Evolutionary conservation across 257 asterid genomes (phyloP), one percentile per base, ranked within the genome.

Genomic region (Gardenia jasminoides): DNA sequence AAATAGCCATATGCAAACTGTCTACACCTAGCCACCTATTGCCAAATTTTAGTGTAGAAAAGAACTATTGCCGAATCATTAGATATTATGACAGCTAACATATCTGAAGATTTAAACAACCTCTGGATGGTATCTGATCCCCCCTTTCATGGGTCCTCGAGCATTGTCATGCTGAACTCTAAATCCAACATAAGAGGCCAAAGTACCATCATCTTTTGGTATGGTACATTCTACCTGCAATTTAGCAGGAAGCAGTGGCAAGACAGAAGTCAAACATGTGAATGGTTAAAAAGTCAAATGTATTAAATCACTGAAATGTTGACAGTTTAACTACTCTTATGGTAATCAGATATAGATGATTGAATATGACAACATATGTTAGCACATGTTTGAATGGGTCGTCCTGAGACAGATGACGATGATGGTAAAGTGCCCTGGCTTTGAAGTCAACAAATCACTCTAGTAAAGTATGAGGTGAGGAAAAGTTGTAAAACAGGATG

Each of bases 111-210:
- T 67, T 44, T 47, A 46, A 74, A 47, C 61, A 30, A 92, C 98
- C 97, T 95, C 98, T 0, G 97, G 97, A 39, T 95, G 99, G 91
- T 93, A 95, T 88, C 99, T 83, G 77, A 93, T 95, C 81, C 99
- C 99, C 47, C 99, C 99, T 88, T 95, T 95, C 97, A 95, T 93
- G 1, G 99, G 99, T 43, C 99, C 97, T 47, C 99, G 84, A 43
- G 99, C 97, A 82, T 94, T 94, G 77, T 94, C 99, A 48, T 94
- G 99, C 70, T 93, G 98, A 58, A 94, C 91, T 76, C 99, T 86
- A 88, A 93, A 95, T 7, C 99, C 99, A 43, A 95, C 97, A 30
- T 88, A 95, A 16, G 98, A 83, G 31, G 94, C 97, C 87, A 95
- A 84, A 56, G 86, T 89, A 6, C 99, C 99, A 74, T 95, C 99